phyloP scores from a whole-genome alignment of 768 basidiomycete species.

The Agrocybe chaxingu region DNA sequence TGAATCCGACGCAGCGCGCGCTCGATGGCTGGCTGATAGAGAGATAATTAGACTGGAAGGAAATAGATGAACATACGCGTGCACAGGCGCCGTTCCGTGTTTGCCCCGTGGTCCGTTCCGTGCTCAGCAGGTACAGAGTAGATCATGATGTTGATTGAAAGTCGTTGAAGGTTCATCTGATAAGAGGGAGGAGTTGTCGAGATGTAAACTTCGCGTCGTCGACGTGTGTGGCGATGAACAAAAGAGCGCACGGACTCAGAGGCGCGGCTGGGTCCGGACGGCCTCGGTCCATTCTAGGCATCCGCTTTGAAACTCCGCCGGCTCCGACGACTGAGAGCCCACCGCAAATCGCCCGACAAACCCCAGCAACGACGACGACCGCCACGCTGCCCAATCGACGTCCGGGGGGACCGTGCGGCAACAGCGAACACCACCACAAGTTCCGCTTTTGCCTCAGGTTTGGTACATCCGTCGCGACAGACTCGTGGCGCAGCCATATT shows the following conservation, averaged over 20 bases:
- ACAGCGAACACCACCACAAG: not conserved
- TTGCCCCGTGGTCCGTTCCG: too few species aligned
- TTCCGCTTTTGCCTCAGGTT: not conserved
- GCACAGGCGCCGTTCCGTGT: too few species aligned
- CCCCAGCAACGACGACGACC: slow-evolving; percentile 6
- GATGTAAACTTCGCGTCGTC: not conserved
- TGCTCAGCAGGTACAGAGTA: too few species aligned
- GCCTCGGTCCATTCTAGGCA: slow-evolving; percentile 25
- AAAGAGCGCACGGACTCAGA: slow-evolving; percentile 12
- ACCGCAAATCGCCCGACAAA: slow-evolving; percentile 5
- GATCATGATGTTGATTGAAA: not conserved
- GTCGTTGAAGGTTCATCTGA: not conserved
- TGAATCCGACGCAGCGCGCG: too few species aligned
- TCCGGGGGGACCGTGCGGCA: not conserved
- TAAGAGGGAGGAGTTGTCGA: not conserved
- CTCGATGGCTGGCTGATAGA: too few species aligned
- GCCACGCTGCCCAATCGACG: not conserved
- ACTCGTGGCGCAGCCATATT: slow-evolving; percentile 3
- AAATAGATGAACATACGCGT: too few species aligned
- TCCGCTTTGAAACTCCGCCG: slow-evolving; percentile 26
- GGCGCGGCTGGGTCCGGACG: slow-evolving; percentile 14
- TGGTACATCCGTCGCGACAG: not conserved
- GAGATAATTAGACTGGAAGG: too few species aligned
- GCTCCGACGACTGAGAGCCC: slow-evolving; percentile 9
- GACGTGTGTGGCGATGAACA: not conserved